phyloP scores from a whole-genome alignment of 495 filamentous ascomycete species.

The Talaromyces proteolyticus region DNA sequence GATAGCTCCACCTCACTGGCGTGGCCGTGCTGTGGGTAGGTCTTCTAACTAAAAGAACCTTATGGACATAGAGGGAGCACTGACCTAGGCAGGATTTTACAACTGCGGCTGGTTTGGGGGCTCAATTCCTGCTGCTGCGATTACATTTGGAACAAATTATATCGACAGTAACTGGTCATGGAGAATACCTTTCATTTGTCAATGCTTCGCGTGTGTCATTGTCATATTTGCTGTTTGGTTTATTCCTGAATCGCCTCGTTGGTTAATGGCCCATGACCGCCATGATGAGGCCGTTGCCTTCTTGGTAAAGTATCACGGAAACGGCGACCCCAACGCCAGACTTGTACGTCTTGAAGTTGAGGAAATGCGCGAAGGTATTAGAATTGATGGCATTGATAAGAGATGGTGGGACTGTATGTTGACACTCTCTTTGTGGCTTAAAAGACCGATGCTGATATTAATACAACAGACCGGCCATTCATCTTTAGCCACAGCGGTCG shows the following conservation, averaged over 20 bases:
- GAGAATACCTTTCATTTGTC: constrained; percentile 57
- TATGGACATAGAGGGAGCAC: not conserved
- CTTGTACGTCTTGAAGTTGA: constrained; percentile 54
- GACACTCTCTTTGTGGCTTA: not conserved
- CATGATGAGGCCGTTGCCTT: constrained; percentile 48
- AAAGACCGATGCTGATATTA: not conserved
- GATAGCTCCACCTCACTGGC: constrained; percentile 68
- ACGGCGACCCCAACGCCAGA: constrained; percentile 41
- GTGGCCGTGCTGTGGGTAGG: constrained; percentile 50
- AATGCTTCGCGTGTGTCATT: constrained; percentile 46
- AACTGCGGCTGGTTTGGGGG: constrained; percentile 56
- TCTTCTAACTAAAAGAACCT: not conserved
- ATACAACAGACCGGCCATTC: constrained; percentile 36
- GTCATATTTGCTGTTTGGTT: not conserved
- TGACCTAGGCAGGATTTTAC: constrained; percentile 28
- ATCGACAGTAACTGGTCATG: constrained; percentile 38
- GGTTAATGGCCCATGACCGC: constrained; percentile 46
- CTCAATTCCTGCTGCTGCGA: constrained; percentile 36
- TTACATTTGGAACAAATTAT: constrained; percentile 32
- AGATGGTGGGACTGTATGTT: constrained; percentile 59
- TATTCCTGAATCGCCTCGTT: constrained; percentile 26
- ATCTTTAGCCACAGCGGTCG: constrained; percentile 51
- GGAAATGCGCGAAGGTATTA: constrained; percentile 48
- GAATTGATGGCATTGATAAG: constrained; percentile 45
- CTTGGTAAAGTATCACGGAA: constrained; percentile 52